These are phyloP conservation scores for Abrus pulchellus DNA, from an alignment of 306 rosid species.

Conservation along the genomic window DNA sequence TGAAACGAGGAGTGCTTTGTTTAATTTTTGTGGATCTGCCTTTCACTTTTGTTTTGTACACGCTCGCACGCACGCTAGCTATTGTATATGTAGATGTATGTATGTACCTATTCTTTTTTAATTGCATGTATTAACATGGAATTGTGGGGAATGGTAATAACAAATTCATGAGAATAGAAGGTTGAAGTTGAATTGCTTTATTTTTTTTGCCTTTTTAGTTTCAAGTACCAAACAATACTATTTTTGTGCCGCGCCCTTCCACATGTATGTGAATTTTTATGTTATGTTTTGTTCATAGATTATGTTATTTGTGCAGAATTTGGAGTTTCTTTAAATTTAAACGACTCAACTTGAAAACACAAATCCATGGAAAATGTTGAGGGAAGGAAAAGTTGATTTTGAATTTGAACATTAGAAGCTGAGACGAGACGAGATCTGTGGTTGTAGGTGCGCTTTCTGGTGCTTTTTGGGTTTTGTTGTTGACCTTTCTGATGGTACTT, in stretches of 20 bases:
- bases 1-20: constrained; percentile 17
- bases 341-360: no score
- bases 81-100: neutral
- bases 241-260: no score
- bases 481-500: neutral
- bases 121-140: no score
- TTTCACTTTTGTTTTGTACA: neutral
- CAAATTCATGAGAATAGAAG: no score
- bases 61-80: neutral
- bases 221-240: no score
- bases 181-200: neutral
- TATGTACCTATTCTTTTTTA: no score
- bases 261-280: no score
- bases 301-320: neutral
- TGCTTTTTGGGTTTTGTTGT: neutral
- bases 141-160: no score
- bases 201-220: neutral
- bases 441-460: neutral
- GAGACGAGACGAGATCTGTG: neutral
- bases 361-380: no score
- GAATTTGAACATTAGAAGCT: neutral
- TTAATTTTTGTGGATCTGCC: constrained; percentile 45
- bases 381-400: no score
- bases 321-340: neutral
- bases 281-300: no score